These are phyloP conservation scores for Dryas alaskensis DNA, from an alignment of 306 rosid species.

Conservation along the genomic window DNA sequence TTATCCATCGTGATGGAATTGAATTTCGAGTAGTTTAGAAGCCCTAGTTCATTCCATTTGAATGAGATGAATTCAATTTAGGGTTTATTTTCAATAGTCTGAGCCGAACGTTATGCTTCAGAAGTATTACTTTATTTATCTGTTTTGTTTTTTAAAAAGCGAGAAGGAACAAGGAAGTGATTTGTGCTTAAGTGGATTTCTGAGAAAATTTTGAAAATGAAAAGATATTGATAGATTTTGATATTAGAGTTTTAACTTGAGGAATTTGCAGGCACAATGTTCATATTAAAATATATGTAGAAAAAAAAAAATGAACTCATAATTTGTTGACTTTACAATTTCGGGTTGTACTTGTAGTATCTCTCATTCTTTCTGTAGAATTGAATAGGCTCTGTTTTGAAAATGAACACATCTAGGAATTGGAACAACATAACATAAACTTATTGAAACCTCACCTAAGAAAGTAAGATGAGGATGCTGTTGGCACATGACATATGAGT, in stretches of 20 bases:
- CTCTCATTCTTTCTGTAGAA: not conserved
- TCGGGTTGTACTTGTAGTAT: not conserved
- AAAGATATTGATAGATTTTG: not conserved
- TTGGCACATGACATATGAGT: no score
- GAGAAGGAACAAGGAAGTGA: not conserved
- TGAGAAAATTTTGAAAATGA: constrained; percentile 3
- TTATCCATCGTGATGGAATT: not conserved
- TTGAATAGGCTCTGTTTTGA: not conserved
- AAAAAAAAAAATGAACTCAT: no score
- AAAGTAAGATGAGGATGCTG: no score
- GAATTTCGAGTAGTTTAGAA: not conserved
- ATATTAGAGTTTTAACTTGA: not conserved
- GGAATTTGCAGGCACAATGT: not conserved
- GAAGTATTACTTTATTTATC: not conserved
- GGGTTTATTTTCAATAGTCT: constrained; percentile 16
- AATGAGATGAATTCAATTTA: constrained; percentile 10
- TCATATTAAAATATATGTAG: no score
- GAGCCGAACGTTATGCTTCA: not conserved
- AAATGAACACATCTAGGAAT: no score
- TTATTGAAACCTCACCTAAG: no score
- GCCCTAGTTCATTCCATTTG: constrained; percentile 7
- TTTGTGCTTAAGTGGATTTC: not conserved
- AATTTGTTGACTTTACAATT: not conserved
- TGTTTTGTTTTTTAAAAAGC: not conserved
- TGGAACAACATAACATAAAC: no score